Conservation (phyloP, 306 rosid genomes). For the Rubus idaeus region DNA sequence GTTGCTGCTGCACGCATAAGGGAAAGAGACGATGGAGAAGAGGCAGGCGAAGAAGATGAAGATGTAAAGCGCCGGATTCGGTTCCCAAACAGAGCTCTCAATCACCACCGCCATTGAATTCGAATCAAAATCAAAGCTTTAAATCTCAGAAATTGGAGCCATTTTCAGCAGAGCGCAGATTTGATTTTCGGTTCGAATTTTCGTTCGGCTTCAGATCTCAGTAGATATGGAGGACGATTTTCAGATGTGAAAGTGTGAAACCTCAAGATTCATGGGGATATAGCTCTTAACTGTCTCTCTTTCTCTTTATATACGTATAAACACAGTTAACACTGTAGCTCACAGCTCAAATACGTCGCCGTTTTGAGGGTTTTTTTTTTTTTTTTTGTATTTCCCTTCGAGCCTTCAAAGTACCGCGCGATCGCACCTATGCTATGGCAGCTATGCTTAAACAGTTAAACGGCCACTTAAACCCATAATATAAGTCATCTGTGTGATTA, state of each 20-base stretch:
- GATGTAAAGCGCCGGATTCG: conserved; percentile 53
- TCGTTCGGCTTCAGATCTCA: background rate
- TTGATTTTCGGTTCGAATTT: background rate
- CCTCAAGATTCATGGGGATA: no score
- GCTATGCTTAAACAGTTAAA: no score
- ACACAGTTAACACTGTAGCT: conserved; percentile 3
- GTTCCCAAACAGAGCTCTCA: conserved; percentile 83
- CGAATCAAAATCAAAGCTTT: background rate
- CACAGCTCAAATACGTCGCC: background rate
- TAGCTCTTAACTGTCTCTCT: background rate
- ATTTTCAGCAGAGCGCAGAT: no score
- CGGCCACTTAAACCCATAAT: no score
- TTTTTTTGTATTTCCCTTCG: background rate
- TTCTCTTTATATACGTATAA: background rate
- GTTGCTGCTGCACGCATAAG: conserved; percentile 39
- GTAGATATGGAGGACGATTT: background rate
- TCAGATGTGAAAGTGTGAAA: background rate
- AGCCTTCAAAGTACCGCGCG: background rate
- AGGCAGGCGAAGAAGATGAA: conserved; percentile 63
- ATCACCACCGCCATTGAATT: conserved; percentile 68
- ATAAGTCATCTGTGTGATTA: no score
- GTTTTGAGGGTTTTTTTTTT: background rate
- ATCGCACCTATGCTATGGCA: background rate
- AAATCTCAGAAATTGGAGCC: background rate
- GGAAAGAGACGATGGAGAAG: conserved; percentile 58